These are phyloP conservation scores for Naegleria lovaniensis DNA, from an alignment of 208 protist species.

Conservation along the genomic window DNA sequence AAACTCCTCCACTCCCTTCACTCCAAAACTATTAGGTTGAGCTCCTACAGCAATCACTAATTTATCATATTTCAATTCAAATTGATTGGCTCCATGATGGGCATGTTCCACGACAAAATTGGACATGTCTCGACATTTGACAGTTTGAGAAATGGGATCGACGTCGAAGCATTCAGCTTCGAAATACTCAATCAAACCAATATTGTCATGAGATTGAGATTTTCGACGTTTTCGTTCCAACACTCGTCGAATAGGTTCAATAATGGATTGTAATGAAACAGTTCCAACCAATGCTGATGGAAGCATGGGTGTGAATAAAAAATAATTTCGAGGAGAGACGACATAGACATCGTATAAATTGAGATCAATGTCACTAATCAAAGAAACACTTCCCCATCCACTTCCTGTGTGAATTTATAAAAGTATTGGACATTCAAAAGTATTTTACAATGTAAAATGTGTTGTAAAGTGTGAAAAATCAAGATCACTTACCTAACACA, in stretches of 20 bases:
- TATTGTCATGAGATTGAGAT: neutral
- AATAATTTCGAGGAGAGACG: slow-evolving; percentile 66
- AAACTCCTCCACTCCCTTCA: slow-evolving; percentile 73
- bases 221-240: slow-evolving; percentile 56
- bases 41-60: slow-evolving; percentile 76
- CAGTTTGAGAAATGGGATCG: slow-evolving; percentile 61
- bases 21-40: slow-evolving; percentile 79
- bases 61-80: slow-evolving; percentile 78
- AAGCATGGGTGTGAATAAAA: slow-evolving; percentile 87
- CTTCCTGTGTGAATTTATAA: neutral
- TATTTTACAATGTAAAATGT: too few relatives aligned
- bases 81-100: slow-evolving; percentile 46
- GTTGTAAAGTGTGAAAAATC: too few relatives aligned
- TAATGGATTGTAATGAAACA: slow-evolving; percentile 72
- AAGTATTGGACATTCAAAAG: too few relatives aligned
- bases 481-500: neutral
- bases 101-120: neutral
- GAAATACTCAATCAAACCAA: slow-evolving; percentile 32
- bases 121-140: slow-evolving; percentile 51
- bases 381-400: neutral
- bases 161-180: slow-evolving; percentile 43
- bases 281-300: slow-evolving; percentile 76
- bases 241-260: slow-evolving; percentile 63
- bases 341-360: slow-evolving; percentile 3
- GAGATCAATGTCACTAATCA: neutral